These are phyloP conservation scores for Plantago lanceolata DNA, from an alignment of 305 asterid species.

Conservation along the genomic window DNA sequence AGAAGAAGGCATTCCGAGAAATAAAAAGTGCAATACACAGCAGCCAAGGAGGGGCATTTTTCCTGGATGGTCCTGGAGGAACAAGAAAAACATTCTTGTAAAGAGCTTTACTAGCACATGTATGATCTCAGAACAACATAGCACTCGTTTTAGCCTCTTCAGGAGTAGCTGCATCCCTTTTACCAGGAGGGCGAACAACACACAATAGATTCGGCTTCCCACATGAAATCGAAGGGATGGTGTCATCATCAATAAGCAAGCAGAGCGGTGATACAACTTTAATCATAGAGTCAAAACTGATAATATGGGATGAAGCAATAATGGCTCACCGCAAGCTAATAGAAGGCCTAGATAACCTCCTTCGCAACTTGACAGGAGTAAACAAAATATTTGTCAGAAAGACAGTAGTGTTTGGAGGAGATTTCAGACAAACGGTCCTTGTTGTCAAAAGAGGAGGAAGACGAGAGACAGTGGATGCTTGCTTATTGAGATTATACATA, in stretches of 20 bases:
- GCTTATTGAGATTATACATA: neutral
- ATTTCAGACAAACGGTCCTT: slow-evolving; percentile 18
- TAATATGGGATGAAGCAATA: slow-evolving; percentile 22
- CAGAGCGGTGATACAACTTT: too few relatives aligned
- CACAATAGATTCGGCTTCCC: too few relatives aligned
- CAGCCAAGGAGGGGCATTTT: too few relatives aligned
- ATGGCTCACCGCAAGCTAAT: slow-evolving; percentile 6
- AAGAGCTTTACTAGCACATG: too few relatives aligned
- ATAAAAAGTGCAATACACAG: neutral
- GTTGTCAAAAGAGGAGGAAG: neutral
- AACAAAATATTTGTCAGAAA: slow-evolving; percentile 11
- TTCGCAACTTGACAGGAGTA: slow-evolving; percentile 10
- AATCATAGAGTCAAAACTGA: neutral
- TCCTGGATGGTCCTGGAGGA: too few relatives aligned
- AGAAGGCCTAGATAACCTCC: slow-evolving; percentile 1
- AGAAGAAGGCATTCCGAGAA: neutral
- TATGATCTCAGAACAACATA: too few relatives aligned
- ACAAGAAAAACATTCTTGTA: too few relatives aligned
- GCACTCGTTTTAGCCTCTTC: too few relatives aligned
- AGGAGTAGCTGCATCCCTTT: too few relatives aligned
- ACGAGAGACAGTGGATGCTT: neutral
- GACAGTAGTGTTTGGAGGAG: slow-evolving; percentile 15
- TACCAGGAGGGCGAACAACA: too few relatives aligned
- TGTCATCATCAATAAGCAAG: too few relatives aligned
- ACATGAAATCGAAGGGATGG: too few relatives aligned